Conservation (phyloP, 2,329 filamentous ascomycete genomes). For the Trichothecium roseum region DNA sequence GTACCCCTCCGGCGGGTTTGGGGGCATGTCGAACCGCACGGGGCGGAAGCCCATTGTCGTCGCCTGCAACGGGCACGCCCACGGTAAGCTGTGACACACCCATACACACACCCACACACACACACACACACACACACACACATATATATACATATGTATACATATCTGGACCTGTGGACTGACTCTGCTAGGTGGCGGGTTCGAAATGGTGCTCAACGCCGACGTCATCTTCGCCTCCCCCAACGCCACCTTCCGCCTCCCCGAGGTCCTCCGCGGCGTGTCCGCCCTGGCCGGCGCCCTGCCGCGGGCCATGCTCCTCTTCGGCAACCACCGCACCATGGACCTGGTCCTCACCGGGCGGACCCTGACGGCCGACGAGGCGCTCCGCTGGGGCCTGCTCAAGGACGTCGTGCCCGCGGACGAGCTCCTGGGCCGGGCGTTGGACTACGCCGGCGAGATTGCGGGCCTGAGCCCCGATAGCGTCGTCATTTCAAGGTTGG, state of each 20-base stretch:
- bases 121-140: not conserved
- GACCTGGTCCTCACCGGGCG: conserved; percentile 20
- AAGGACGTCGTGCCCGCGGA: conserved; percentile 18
- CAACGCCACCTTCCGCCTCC: conserved; percentile 41
- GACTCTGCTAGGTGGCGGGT: conserved; percentile 14
- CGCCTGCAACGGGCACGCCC: conserved; percentile 19
- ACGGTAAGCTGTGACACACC: conserved; percentile 16
- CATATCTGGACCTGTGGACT: not conserved
- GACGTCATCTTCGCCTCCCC: conserved; percentile 47
- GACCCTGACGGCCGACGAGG: conserved; percentile 14
- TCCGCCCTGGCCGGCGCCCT: conserved; percentile 46
- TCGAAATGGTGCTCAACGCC: conserved; percentile 27
- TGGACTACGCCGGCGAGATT: conserved; percentile 20
- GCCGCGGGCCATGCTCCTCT: conserved; percentile 31
- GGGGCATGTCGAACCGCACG: conserved; percentile 21
- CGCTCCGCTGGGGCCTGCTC: conserved; percentile 16
- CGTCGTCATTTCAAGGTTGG: conserved; percentile 20
- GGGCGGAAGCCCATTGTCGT: conserved; percentile 21
- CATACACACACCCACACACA: too few relatives aligned
- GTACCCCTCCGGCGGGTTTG: conserved; percentile 22
- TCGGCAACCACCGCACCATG: conserved; percentile 22
- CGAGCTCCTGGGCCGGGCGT: conserved; percentile 14
- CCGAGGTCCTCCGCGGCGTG: conserved; percentile 48
- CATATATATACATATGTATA: too few relatives aligned
- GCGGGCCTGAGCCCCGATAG: conserved; percentile 20